Conservation (phyloP, 2,329 filamentous ascomycete species). For the Leptographium wingfieldii region DNA sequence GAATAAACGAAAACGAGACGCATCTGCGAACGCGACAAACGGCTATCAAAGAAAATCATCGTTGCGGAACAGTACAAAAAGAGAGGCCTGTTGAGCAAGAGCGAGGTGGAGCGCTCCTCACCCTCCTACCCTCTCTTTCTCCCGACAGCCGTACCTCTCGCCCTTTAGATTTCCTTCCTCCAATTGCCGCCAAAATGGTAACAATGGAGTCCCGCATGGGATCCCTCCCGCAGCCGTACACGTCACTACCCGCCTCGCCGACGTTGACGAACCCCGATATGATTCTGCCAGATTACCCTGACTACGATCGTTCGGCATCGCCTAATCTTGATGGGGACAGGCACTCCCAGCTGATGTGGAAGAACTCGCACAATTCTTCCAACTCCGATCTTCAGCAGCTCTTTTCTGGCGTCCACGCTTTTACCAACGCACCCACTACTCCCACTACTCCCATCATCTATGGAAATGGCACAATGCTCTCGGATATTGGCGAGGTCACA, state of each 20-base stretch:
- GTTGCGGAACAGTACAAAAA: too few species aligned
- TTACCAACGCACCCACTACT: constrained; percentile 31
- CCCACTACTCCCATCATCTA: constrained; percentile 55
- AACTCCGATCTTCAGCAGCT: constrained; percentile 27
- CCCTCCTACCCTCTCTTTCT: neutral
- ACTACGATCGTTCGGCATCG: constrained; percentile 19
- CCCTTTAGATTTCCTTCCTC: neutral
- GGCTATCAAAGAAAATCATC: too few species aligned
- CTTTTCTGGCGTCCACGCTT: constrained; percentile 25
- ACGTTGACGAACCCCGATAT: constrained; percentile 89
- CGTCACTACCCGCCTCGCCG: constrained; percentile 55
- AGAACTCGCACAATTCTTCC: constrained; percentile 26
- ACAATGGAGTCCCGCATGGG: constrained; percentile 15
- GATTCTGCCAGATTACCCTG: constrained; percentile 68
- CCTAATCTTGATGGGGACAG: constrained; percentile 18
- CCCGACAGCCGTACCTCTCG: neutral
- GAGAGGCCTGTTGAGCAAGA: too few species aligned
- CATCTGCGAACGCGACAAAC: too few species aligned
- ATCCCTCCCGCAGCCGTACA: constrained; percentile 24
- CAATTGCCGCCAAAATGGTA: constrained; percentile 5
- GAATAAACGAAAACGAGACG: too few species aligned
- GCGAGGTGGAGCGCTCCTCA: too few species aligned
- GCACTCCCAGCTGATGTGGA: constrained; percentile 36
- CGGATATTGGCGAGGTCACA: constrained; percentile 48
- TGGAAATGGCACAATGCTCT: constrained; percentile 56